These are phyloP conservation scores for Thalassiosira mediterranea DNA, from an alignment of 352 stramenopile species.

Conservation along the genomic window DNA sequence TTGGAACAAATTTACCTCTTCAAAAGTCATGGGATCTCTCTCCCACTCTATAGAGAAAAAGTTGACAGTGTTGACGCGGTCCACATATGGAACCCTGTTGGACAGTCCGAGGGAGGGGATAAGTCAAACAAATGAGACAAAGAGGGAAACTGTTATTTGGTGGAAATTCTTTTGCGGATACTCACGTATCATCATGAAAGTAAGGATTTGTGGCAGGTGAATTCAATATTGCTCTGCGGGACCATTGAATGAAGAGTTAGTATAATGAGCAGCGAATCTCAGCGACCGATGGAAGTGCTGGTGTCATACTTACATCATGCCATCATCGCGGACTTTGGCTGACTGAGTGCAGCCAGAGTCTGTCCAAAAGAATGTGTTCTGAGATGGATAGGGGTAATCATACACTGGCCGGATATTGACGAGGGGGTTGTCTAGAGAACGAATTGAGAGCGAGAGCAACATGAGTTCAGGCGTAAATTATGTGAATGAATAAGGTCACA, in stretches of 20 bases:
- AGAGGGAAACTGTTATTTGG: no score
- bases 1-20: no score
- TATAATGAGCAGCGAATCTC: no score
- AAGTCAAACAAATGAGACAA: no score
- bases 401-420: slow-evolving; percentile 12
- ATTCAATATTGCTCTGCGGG: slow-evolving; percentile 8
- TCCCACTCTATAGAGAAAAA: slow-evolving; percentile 15
- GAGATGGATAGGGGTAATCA: not conserved
- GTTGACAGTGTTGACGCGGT: not conserved
- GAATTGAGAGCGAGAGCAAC: no score
- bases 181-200: slow-evolving; percentile 17
- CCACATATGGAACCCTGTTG: slow-evolving; percentile 5
- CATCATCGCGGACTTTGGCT: slow-evolving; percentile 15
- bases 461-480: no score
- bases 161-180: no score
- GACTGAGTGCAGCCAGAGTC: slow-evolving; percentile 1
- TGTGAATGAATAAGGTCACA: no score
- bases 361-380: slow-evolving; percentile 26
- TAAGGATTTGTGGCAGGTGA: slow-evolving; percentile 2
- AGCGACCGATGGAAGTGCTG: no score
- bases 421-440: slow-evolving; percentile 8
- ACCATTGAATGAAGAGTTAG: no score
- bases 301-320: slow-evolving; percentile 4
- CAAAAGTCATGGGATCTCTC: slow-evolving; percentile 8
- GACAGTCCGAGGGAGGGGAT: no score